phyloP scores from a whole-genome alignment of 495 filamentous ascomycete species.

The Penicillium antarcticum region DNA sequence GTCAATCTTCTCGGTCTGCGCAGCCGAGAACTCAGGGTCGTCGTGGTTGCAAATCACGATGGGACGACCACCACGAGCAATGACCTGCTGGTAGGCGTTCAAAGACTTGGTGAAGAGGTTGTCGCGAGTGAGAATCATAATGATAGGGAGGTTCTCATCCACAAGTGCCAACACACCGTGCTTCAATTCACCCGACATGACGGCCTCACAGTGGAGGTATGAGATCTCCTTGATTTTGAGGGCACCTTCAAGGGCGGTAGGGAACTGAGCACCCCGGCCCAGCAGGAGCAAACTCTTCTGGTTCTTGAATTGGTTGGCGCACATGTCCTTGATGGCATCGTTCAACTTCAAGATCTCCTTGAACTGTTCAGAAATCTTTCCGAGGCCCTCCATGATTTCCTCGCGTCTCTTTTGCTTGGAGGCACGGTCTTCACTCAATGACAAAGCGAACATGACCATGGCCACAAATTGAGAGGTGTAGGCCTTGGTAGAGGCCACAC shows the following conservation, averaged over 20 bases:
- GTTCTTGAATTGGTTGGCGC: slow-evolving; percentile 85
- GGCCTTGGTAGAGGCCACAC: slow-evolving; percentile 97
- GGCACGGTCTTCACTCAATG: slow-evolving; percentile 90
- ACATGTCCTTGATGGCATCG: slow-evolving; percentile 89
- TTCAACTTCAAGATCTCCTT: slow-evolving; percentile 85
- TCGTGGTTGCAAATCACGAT: slow-evolving; percentile 96
- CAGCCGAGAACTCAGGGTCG: slow-evolving; percentile 83
- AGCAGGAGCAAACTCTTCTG: slow-evolving; percentile 94
- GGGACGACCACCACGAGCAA: slow-evolving; percentile 88
- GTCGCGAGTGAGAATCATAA: slow-evolving; percentile 98
- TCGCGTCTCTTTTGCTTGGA: slow-evolving; percentile 90
- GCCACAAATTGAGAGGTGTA: slow-evolving; percentile 99
- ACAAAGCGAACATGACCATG: slow-evolving; percentile 98
- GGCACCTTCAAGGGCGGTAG: slow-evolving; percentile 92
- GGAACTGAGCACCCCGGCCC: slow-evolving; percentile 92
- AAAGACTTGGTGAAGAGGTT: slow-evolving; percentile 94
- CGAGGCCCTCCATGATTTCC: slow-evolving; percentile 94
- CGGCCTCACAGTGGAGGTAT: slow-evolving; percentile 97
- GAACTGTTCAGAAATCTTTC: slow-evolving; percentile 85
- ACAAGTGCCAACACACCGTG: slow-evolving; percentile 96
- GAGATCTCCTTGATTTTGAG: slow-evolving; percentile 99
- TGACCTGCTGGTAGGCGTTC: slow-evolving; percentile 98
- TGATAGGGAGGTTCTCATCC: slow-evolving; percentile 96
- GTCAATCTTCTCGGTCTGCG: slow-evolving; percentile 93
- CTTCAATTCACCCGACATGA: slow-evolving; percentile 99